Base-by-base conservation (phyloP, 176 grass and related monocot genomes). In the Leersia perrieri region DNA sequence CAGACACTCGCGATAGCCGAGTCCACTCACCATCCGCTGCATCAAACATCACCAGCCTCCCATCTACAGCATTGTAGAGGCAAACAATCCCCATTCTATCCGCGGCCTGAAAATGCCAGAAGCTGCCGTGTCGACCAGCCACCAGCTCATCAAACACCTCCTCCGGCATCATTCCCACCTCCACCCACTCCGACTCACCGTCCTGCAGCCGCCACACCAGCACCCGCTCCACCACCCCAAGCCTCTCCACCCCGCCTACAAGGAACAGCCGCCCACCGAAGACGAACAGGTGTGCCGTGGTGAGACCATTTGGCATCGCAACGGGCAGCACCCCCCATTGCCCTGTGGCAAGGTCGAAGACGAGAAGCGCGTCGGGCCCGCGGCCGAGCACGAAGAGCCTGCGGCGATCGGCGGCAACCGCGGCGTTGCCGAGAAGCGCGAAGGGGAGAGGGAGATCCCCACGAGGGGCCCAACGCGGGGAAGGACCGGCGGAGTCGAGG, bases 31-130 rank as follows among this genome's bases (percentile, higher is more conserved):
- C 60, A 23, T 74, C 67, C 0, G 40, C 49, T 2, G 57, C 77
- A 73, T 92, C 87, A 81, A 80, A 92, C 87, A 92, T 87, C 45
- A 92, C 63, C 71, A 92, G 38, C 33, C 51, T 77, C 30, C 71
- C 75, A 0, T 83, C 66, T 28, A 66, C n/a, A 3, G 75, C 79
- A 61, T 92, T 89, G 72, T 83, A 89, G 11, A 92, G 70, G 73
- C 83, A 89, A 73, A 92, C 75, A 68, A 84, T 70, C 30, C 91
- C 91, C 75, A 84, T 55, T 36, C 84, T 63, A 68, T 86, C 83
- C 0, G 74, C 65, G 29, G 80, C 81, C 35, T 80, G 27, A 55
- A 92, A 92, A 71, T 84, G 74, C 87, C 87, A 88, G 75, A 88
- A 88, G 35, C 61, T 84, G 25, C 66, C 23, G 8, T 72, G 75